A percentile compares a stretch with the other conserved stretches of the same genome.
Conservation (phyloP, 2,329 filamentous ascomycete species). For the Teratosphaeria epicoccoides region DNA sequence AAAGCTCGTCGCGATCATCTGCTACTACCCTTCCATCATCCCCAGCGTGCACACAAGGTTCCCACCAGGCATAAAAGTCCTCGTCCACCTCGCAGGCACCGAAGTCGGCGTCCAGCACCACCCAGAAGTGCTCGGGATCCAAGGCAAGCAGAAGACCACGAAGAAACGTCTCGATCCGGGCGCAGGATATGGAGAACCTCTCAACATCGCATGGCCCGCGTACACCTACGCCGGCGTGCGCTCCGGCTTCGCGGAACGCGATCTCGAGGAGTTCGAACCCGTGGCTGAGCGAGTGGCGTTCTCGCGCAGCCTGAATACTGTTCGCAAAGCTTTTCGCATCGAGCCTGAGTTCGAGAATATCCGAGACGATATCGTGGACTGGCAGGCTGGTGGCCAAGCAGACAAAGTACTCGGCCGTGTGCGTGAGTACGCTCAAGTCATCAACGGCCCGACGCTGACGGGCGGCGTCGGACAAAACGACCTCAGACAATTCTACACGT, state of each 20-base stretch:
- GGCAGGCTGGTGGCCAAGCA: conserved; percentile 20
- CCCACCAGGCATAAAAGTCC: conserved; percentile 35
- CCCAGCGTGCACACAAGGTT: conserved; percentile 40
- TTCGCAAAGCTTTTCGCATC: conserved; percentile 50
- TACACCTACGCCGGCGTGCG: conserved; percentile 47
- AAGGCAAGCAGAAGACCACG: conserved; percentile 41
- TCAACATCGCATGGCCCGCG: conserved; percentile 35
- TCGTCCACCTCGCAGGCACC: conserved; percentile 47
- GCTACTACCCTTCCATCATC: conserved; percentile 52
- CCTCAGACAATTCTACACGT: conserved; percentile 42
- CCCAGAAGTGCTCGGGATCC: conserved; percentile 42
- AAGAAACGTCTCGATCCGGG: conserved; percentile 41
- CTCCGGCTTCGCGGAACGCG: conserved; percentile 60
- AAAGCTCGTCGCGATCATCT: conserved; percentile 48
- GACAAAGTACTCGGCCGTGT: conserved; percentile 31
- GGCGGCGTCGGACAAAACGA: conserved; percentile 36
- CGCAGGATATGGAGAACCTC: conserved; percentile 39
- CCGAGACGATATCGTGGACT: conserved; percentile 29
- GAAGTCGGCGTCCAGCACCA: conserved; percentile 40
- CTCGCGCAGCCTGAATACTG: conserved; percentile 50
- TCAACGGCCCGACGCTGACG: conserved; percentile 37
- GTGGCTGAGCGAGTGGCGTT: conserved; percentile 57
- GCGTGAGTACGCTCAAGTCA: conserved; percentile 28
- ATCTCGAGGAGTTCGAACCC: conserved; percentile 56
- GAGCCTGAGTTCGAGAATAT: conserved; percentile 37